Evolutionary conservation across 1,284 basidiomycete species (phyloP).

Genomic region (Mycena sp.): DNA sequence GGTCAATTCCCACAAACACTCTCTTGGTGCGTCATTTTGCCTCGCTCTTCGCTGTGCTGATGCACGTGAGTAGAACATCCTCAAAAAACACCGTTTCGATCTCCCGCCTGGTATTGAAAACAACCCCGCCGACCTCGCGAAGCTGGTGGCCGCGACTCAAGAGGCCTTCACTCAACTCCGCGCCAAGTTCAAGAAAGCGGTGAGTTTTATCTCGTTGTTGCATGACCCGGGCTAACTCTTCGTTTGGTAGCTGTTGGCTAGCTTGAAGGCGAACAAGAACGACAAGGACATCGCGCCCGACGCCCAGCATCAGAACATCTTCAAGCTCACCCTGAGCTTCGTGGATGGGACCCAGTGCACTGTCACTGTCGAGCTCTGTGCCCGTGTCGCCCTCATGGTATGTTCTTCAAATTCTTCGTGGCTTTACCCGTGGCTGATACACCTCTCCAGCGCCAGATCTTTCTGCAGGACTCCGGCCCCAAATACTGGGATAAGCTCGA

Average conservation of each 20-base stretch:
- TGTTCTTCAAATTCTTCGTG: background rate
- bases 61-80: background rate
- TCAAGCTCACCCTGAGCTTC: background rate
- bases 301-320: background rate
- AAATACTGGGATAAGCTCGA: background rate
- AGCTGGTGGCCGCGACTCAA: background rate
- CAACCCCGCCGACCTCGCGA: constrained; percentile 1
- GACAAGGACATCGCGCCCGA: background rate
- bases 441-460: background rate
- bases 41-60: background rate
- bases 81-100: background rate
- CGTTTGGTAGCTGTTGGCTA: background rate
- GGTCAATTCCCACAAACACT: background rate
- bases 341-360: background rate
- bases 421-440: background rate
- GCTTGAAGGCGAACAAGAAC: background rate
- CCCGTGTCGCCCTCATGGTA: background rate
- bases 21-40: background rate
- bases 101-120: background rate
- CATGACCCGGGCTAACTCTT: background rate
- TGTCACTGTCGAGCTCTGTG: too few species aligned
- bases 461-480: background rate
- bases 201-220: too few species aligned
- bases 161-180: constrained; percentile 2
- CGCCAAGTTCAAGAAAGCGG: background rate